phyloP scores from a whole-genome alignment of 768 basidiomycete genomes.

The Termitomyces sp. region DNA sequence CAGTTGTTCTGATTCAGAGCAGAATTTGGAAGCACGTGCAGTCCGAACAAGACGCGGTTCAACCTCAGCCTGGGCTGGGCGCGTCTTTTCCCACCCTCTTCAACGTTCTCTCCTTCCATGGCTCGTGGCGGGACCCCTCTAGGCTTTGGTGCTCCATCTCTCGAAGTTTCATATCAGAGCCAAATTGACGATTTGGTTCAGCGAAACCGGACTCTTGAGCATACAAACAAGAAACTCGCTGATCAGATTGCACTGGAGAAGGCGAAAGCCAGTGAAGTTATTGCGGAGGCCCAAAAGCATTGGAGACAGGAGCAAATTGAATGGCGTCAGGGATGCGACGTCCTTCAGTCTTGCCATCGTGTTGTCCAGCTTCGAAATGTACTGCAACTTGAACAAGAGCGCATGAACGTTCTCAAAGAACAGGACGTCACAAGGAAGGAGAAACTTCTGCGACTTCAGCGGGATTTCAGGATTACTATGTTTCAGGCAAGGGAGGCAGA shows the following conservation, averaged over 20 bases:
- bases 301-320: slow-evolving; percentile 53
- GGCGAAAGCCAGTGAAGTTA: slow-evolving; percentile 38
- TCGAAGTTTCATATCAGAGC: slow-evolving; percentile 59
- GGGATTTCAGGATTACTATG: slow-evolving; percentile 67
- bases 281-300: slow-evolving; percentile 44
- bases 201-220: slow-evolving; percentile 62
- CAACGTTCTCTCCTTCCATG: slow-evolving; percentile 12
- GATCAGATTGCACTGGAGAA: slow-evolving; percentile 47
- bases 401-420: slow-evolving; percentile 48
- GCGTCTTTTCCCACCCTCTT: slow-evolving; percentile 5
- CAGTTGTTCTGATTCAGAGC: not conserved
- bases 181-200: slow-evolving; percentile 78
- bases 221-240: slow-evolving; percentile 53
- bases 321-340: slow-evolving; percentile 65
- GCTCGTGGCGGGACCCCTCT: slow-evolving; percentile 22
- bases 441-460: slow-evolving; percentile 55
- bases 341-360: slow-evolving; percentile 60
- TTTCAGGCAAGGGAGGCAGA: slow-evolving; percentile 65
- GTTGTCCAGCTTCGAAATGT: slow-evolving; percentile 61
- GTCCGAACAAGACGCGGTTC: slow-evolving; percentile 3
- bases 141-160: slow-evolving; percentile 35
- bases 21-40: slow-evolving; percentile 12
- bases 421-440: slow-evolving; percentile 55
- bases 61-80: not conserved
- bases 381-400: slow-evolving; percentile 54